Evolutionary conservation across 257 asterid genomes (phyloP), one percentile per base, ranked within the genome.

Genomic region (Solanum sparsipilum): DNA sequence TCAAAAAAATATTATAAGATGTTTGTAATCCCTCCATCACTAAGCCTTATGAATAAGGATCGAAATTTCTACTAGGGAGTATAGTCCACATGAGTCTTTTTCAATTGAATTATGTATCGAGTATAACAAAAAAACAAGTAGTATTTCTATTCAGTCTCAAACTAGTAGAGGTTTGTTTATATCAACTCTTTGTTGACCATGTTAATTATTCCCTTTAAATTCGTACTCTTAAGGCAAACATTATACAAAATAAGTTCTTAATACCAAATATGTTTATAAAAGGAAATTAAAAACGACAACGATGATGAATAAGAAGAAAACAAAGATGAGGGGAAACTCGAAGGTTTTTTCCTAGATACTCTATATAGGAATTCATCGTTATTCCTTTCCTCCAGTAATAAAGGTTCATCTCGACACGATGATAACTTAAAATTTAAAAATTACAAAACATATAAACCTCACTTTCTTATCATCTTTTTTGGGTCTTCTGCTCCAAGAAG

Each of bases 401-500:
- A 67, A 25, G 73, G 16, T 65, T 25, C 1, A 25, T 65, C 32
- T 25, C 13, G 7, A 65, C 11, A 21, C 27, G n/a, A 21, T 58
- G 25, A 21, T 20, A 60, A 63, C 32, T n/a, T 63, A 65, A n/a
- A 65, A 25, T 11, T 65, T 71, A 18, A 16, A 71, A 72, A 72
- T 34, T 18, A 9, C 44, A 72, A 73, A 18, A 13, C 20, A 4
- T 46, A 46, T 46, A 16, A 81, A 48, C 70, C 70, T 48, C 63
- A 10, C 21, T 31, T 82, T 82, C 86, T 48, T 3, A 13, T 68
- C 56, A 70, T 23, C 13, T 85, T 85, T 75, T 85, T 85, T 75
- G 31, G 5, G 31, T 86, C 88, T 27, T 86, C 88, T 20, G 13
- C 83, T 9, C 82, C 88, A 41, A 86, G 88, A 71, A 86, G 84